Evolutionary conservation across 495 filamentous ascomycete genomes (phyloP), one percentile per base, ranked within the genome.

Genomic region (Aspergillus egyptiacus): DNA sequence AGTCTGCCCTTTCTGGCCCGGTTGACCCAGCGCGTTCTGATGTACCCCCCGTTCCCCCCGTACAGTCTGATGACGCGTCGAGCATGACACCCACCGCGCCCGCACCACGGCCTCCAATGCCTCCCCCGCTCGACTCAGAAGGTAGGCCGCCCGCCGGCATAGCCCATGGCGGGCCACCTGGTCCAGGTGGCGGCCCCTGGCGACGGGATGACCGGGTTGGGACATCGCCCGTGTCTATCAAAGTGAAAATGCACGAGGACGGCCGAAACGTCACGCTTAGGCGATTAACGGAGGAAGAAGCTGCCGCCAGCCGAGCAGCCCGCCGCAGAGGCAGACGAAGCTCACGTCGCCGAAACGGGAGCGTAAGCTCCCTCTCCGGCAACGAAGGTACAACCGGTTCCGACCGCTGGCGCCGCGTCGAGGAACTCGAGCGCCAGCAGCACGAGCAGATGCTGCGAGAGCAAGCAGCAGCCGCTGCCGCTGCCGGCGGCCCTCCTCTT

Each of bases 201-300:
- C 67, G 65, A 30, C 65, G 70, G 17, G 65, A 67, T 2, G 68
- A 70, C 32, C 65, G 66, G 31, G 68, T 75, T 10, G 65, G 70
- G 13, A 78, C 78, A 10, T 78, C 81, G 14, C 83, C 87, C 2
- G 84, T 88, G 42, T 85, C 81, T 45, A 80, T 94, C 40, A 89
- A 89, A 66, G 75, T 95, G 20, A 84, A 85, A 62, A 82, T 91
- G 69, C 82, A 89, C 65, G 77, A 82, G 43, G 85, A 95, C 56
- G 83, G 86, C 45, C 78, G 83, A 25, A 85, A 89, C 55, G 83
- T 95, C 37, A 95, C 89, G 9, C 73, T 96, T 15, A 79, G 88
- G 18, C 76, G 86, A 22, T 67, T 96, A 10, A 87, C 84, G 6
- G 87, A 91, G 53, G 80, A 89, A 62, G 89, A 95, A 75, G 84